Percentiles rank a stretch among this genome's conserved stretches.
Conservation (phyloP, 192 early-diverging fungal species). For the Backusella macrospora region DNA sequence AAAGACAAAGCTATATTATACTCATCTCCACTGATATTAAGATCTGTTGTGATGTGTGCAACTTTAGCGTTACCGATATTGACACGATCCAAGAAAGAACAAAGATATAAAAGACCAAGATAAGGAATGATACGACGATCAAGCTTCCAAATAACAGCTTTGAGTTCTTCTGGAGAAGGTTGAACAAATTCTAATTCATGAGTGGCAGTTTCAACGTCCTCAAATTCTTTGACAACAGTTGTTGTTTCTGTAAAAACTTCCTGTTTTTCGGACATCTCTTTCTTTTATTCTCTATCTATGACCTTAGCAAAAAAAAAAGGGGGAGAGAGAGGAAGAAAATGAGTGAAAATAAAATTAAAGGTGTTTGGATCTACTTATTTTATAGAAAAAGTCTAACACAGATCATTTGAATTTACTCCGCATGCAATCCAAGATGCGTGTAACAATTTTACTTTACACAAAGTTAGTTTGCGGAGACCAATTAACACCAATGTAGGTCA, state of each 20-base stretch:
- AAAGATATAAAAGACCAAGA: slow-evolving; percentile 67
- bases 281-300: no score
- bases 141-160: slow-evolving; percentile 58
- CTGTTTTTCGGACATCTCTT: background rate
- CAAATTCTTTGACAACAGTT: slow-evolving; percentile 4
- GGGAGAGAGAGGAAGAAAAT: background rate
- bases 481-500: slow-evolving; percentile 2
- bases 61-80: slow-evolving; percentile 73
- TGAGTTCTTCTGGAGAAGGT: slow-evolving; percentile 32
- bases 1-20: slow-evolving; percentile 68
- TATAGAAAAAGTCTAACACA: background rate
- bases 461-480: slow-evolving; percentile 6
- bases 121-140: slow-evolving; percentile 67
- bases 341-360: background rate
- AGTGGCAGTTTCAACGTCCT: background rate
- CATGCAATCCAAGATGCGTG: background rate
- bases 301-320: no score
- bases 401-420: background rate
- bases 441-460: background rate
- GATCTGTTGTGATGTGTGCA: slow-evolving; percentile 47
- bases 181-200: slow-evolving; percentile 11
- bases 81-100: slow-evolving; percentile 69
- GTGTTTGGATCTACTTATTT: background rate
- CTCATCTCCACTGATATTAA: slow-evolving; percentile 44
- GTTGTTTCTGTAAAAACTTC: background rate